Evolutionary conservation across 2,329 filamentous ascomycete species (phyloP).

Genomic region (Verticillium tricorpus): DNA sequence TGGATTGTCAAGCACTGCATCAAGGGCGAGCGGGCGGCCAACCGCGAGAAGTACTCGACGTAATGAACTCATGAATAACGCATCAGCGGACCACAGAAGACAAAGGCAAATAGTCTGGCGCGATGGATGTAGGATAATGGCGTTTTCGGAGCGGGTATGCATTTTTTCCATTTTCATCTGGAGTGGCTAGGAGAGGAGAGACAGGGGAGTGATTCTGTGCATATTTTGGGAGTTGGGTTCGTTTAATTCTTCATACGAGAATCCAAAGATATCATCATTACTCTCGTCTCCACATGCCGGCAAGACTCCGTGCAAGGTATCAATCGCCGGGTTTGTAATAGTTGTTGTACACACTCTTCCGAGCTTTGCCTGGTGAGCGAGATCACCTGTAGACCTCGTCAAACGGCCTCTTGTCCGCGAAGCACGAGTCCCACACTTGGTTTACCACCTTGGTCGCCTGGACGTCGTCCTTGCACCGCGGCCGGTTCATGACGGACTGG

Average conservation of each 20-base stretch:
- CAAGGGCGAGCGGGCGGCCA: constrained; percentile 51
- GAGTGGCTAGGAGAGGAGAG: constrained; percentile 3
- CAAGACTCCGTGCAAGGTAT: constrained; percentile 5
- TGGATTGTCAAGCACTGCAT: constrained; percentile 97
- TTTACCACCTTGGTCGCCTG: constrained; percentile 88
- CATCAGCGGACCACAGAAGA: constrained; percentile 8
- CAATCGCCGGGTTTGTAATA: constrained; percentile 11
- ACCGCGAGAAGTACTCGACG: constrained; percentile 40
- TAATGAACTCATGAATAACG: constrained; percentile 13
- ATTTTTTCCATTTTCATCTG: background rate
- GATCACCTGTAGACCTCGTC: constrained; percentile 85
- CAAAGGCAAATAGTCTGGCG: background rate
- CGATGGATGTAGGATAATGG: constrained; percentile 14
- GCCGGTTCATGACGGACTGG: constrained; percentile 71
- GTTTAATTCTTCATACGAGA: constrained; percentile 7
- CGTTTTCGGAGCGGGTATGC: constrained; percentile 6
- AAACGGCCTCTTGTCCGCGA: constrained; percentile 88
- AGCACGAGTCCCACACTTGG: constrained; percentile 98
- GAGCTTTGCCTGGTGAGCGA: background rate
- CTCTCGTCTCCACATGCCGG: background rate
- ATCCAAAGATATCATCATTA: constrained; percentile 1
- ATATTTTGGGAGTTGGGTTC: constrained; percentile 19
- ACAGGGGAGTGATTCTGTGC: constrained; percentile 14
- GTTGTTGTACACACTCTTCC: constrained; percentile 15
- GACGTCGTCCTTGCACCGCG: constrained; percentile 76